A percentile compares a stretch with the other conserved stretches of the same genome.
These are phyloP conservation scores for Saccharomyces pastorianus DNA, from an alignment of 1,139 yeast genomes.

Conservation along the genomic window DNA sequence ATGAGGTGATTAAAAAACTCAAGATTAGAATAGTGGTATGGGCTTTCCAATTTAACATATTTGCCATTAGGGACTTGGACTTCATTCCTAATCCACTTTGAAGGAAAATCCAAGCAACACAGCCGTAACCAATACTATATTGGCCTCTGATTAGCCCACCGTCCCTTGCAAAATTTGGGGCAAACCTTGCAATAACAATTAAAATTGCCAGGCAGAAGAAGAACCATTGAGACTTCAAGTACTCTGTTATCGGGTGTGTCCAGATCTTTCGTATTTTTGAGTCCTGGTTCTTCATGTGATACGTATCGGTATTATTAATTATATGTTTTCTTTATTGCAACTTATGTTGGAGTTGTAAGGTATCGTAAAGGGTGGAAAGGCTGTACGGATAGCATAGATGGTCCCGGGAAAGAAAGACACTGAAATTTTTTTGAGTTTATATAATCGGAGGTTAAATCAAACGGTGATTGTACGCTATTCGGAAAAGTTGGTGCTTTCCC, in stretches of 20 bases:
- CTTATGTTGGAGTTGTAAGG: background rate
- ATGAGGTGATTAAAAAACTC: slow-evolving; percentile 66
- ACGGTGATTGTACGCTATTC: background rate
- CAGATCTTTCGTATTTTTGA: slow-evolving; percentile 8
- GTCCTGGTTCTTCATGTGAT: slow-evolving; percentile 1
- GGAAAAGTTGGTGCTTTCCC: background rate
- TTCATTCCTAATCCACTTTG: slow-evolving; percentile 74
- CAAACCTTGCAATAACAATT: slow-evolving; percentile 65
- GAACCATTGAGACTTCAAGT: slow-evolving; percentile 52
- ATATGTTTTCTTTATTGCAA: background rate
- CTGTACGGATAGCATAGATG: background rate
- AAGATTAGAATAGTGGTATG: slow-evolving; percentile 61
- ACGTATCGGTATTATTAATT: background rate
- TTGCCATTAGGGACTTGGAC: slow-evolving; percentile 49
- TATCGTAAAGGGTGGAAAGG: background rate
- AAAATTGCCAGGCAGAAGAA: slow-evolving; percentile 62
- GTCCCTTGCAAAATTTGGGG: slow-evolving; percentile 74
- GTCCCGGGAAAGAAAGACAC: background rate
- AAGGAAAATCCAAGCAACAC: slow-evolving; percentile 76
- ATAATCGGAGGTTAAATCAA: background rate
- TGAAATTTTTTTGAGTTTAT: background rate
- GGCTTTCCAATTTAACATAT: slow-evolving; percentile 71
- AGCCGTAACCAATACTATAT: slow-evolving; percentile 74
- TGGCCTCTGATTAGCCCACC: slow-evolving; percentile 72
- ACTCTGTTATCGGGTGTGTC: slow-evolving; percentile 21